These are phyloP conservation scores for Trifolium dubium DNA, from an alignment of 306 rosid species.

Conservation along the genomic window DNA sequence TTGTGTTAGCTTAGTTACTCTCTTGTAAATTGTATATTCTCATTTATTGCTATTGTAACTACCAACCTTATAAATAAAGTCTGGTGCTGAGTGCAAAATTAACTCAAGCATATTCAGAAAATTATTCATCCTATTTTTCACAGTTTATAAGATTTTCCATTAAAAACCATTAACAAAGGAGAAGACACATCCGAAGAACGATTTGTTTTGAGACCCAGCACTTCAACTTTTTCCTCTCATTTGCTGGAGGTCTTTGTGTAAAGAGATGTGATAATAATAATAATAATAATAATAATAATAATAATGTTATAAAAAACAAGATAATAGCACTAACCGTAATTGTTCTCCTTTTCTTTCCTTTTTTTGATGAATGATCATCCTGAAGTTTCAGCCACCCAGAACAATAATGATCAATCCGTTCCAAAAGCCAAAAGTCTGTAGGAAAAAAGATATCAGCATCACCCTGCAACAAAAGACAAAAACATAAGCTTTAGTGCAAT, in stretches of 20 bases:
- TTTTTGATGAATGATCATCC: slow-evolving; percentile 57
- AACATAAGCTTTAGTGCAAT: slow-evolving; percentile 24
- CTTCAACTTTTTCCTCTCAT: slow-evolving; percentile 2
- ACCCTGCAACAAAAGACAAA: slow-evolving; percentile 63
- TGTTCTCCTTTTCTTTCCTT: slow-evolving; percentile 88
- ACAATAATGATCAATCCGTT: slow-evolving; percentile 85
- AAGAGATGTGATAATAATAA: slow-evolving; percentile 2
- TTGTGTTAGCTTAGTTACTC: no score
- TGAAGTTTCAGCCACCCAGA: slow-evolving; percentile 76
- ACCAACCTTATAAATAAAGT: no score
- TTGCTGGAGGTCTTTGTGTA: slow-evolving; percentile 11
- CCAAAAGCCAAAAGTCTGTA: slow-evolving; percentile 89
- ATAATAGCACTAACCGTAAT: slow-evolving; percentile 61
- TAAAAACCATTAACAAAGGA: not conserved
- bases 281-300: no score
- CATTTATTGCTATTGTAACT: no score
- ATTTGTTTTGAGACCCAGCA: slow-evolving; percentile 19
- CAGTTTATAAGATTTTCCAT: not conserved
- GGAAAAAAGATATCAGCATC: slow-evolving; percentile 97
- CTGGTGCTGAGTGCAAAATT: no score
- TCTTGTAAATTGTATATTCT: no score
- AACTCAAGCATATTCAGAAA: no score
- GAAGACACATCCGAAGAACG: slow-evolving; percentile 7
- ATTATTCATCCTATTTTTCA: no score
- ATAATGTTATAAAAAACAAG: not conserved